Evolutionary conservation across 306 rosid species (phyloP).

Genomic region (Carpinus viminea): DNA sequence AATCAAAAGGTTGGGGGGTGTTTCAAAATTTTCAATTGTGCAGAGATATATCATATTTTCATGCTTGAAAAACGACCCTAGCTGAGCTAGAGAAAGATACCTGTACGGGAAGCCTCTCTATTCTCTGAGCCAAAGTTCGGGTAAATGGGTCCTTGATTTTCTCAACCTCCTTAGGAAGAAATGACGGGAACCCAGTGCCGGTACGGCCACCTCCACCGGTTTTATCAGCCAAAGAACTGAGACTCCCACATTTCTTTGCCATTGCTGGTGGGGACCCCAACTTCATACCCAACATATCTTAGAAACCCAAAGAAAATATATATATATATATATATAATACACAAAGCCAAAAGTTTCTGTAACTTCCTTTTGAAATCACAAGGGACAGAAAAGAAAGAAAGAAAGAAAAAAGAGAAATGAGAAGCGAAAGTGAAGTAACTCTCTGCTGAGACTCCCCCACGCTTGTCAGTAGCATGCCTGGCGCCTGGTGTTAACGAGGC

Average conservation of each 20-base stretch:
- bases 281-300: constrained; percentile 12
- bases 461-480: too few relatives aligned
- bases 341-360: background rate
- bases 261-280: constrained; percentile 9
- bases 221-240: constrained; percentile 6
- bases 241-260: constrained; percentile 23
- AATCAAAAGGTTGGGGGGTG: background rate
- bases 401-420: background rate
- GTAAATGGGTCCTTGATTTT: constrained; percentile 72
- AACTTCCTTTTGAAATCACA: too few relatives aligned
- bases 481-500: too few relatives aligned
- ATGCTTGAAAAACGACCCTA: too few relatives aligned
- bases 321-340: background rate
- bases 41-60: background rate
- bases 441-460: too few relatives aligned
- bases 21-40: background rate
- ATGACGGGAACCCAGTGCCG: constrained; percentile 60
- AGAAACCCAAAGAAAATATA: background rate
- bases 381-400: too few relatives aligned
- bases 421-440: background rate
- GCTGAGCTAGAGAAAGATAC: constrained; percentile 20
- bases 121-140: constrained; percentile 63
- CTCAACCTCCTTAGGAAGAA: constrained; percentile 73
- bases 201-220: constrained; percentile 4
- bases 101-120: constrained; percentile 71